These are phyloP conservation scores for Quercus agrifolia DNA, from an alignment of 306 rosid species.

Conservation along the genomic window DNA sequence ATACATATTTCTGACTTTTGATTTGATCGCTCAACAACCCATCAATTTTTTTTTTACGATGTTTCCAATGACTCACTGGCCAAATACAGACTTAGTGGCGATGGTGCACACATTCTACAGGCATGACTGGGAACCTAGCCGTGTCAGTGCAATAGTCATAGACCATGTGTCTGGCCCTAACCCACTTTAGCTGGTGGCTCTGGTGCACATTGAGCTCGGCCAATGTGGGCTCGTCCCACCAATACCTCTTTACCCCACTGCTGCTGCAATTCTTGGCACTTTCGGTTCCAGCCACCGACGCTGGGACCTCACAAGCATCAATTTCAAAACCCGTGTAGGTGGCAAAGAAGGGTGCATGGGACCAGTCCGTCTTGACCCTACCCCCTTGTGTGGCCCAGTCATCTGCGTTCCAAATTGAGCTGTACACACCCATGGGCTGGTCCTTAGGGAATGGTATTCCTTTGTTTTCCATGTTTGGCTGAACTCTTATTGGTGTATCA, in stretches of 20 bases:
- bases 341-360: slow-evolving; percentile 78
- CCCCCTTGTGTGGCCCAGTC: slow-evolving; percentile 99
- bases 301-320: slow-evolving; percentile 58
- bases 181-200: slow-evolving; percentile 92
- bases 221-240: slow-evolving; percentile 88
- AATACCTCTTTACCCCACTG: slow-evolving; percentile 50
- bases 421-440: slow-evolving; percentile 91
- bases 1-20: not conserved
- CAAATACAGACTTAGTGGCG: slow-evolving; percentile 24
- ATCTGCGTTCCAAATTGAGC: slow-evolving; percentile 95
- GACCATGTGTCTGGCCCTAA: slow-evolving; percentile 78
- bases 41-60: not conserved
- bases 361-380: slow-evolving; percentile 90
- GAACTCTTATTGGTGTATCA: slow-evolving; percentile 82
- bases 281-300: slow-evolving; percentile 24
- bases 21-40: not conserved
- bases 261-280: slow-evolving; percentile 53
- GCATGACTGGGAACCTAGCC: slow-evolving; percentile 61
- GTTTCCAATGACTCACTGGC: too few relatives aligned
- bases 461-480: slow-evolving; percentile 70
- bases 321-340: slow-evolving; percentile 68
- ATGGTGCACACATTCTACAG: slow-evolving; percentile 79
- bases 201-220: slow-evolving; percentile 70
- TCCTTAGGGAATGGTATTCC: slow-evolving; percentile 81
- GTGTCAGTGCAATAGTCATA: slow-evolving; percentile 83